Evolutionary conservation across 352 stramenopile genomes (phyloP).

Genomic region (Pythium grandisporangium): DNA sequence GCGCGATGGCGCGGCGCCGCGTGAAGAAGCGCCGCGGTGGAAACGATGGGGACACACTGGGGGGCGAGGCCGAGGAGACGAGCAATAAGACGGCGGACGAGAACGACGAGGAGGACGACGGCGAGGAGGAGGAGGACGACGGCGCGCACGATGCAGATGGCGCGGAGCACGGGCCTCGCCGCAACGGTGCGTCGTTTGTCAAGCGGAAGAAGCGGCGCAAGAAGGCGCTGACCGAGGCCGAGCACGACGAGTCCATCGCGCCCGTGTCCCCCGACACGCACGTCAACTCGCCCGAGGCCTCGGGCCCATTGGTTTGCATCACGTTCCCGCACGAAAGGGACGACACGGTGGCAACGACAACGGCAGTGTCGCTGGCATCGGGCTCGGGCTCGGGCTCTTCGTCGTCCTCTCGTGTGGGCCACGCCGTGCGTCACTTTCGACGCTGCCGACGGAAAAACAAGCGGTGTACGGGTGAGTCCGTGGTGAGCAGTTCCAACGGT

Average conservation of each 20-base stretch:
- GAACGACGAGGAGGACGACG: constrained; percentile 11
- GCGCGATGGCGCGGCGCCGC: constrained; percentile 25
- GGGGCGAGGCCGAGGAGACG: constrained; percentile 12
- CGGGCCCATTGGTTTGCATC: constrained; percentile 34
- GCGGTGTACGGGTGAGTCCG: too few species aligned
- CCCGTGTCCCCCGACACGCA: constrained; percentile 60
- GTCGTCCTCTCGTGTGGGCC: constrained; percentile 26
- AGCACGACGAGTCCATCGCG: constrained; percentile 54
- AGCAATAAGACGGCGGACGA: constrained; percentile 1
- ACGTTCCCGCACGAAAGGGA: constrained; percentile 46
- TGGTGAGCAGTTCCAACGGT: too few species aligned
- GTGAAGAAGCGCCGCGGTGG: constrained; percentile 21
- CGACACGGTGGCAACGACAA: too few species aligned
- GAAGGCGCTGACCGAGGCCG: constrained; percentile 17
- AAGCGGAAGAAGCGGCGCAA: constrained; percentile 54
- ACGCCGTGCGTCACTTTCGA: constrained; percentile 50
- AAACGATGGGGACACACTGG: constrained; percentile 16
- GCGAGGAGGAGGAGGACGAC: constrained; percentile 33
- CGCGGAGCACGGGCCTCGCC: constrained; percentile 18
- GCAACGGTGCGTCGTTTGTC: constrained; percentile 6
- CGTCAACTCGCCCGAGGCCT: constrained; percentile 48
- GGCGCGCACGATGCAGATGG: constrained; percentile 29
- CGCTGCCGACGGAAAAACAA: constrained; percentile 20
- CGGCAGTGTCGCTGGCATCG: too few species aligned
- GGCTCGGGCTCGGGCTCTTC: too few species aligned